phyloP scores from a whole-genome alignment of 768 basidiomycete species.

The Tulasnella sp. region DNA sequence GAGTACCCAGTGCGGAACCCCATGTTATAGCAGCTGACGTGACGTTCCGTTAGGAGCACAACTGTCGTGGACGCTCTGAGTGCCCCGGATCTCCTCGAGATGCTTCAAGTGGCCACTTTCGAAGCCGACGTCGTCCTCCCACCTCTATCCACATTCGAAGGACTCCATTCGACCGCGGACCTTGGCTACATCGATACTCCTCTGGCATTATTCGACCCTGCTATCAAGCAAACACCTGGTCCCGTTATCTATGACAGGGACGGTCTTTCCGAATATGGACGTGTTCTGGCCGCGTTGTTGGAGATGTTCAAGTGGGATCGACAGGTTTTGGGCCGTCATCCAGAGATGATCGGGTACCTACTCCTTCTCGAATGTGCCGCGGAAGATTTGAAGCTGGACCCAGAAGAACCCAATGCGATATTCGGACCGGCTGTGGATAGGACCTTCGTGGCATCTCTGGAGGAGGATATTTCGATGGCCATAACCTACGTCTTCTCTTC shows the following conservation, averaged over 20 bases:
- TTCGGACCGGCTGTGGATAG: conserved; percentile 52
- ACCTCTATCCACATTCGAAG: background rate
- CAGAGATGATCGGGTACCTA: conserved; percentile 73
- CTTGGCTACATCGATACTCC: conserved; percentile 36
- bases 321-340: conserved; percentile 57
- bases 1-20: background rate
- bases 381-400: conserved; percentile 61
- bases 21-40: background rate
- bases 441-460: conserved; percentile 49
- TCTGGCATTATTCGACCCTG: conserved; percentile 35
- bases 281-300: conserved; percentile 61
- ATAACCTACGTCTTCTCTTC: conserved; percentile 66
- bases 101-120: background rate
- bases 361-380: conserved; percentile 65
- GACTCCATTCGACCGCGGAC: conserved; percentile 8
- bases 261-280: conserved; percentile 67
- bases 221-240: conserved; percentile 6
- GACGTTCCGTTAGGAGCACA: conserved; percentile 4
- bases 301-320: conserved; percentile 62
- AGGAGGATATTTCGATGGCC: conserved; percentile 55
- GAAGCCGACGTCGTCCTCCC: conserved; percentile 1
- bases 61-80: conserved; percentile 7
- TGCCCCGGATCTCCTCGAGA: background rate
- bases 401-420: conserved; percentile 53
- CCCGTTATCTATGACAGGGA: conserved; percentile 46